A percentile compares a stretch with the other conserved stretches of the same genome.
Evolutionary conservation across 805 yeast species (phyloP).

Genomic region (Isabelozyma rhagii): DNA sequence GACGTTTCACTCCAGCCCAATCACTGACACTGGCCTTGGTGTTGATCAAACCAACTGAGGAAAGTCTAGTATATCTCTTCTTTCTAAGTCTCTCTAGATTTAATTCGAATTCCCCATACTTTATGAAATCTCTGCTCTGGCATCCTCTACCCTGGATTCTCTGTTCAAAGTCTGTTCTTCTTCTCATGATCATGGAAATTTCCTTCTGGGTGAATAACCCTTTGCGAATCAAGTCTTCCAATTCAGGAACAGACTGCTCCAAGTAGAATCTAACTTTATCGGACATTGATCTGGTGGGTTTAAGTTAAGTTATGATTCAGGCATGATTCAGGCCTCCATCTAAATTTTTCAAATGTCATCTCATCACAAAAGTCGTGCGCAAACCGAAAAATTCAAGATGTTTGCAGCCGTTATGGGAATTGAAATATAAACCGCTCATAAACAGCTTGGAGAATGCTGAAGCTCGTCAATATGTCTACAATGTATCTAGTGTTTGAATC

Average conservation of each 20-base stretch:
- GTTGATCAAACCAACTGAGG: conserved; percentile 53
- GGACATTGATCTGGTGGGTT: conserved; percentile 23
- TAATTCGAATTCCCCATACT: conserved; percentile 76
- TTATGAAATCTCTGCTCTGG: conserved; percentile 69
- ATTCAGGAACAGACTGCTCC: conserved; percentile 81
- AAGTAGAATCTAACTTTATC: conserved; percentile 49
- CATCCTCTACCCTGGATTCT: conserved; percentile 81
- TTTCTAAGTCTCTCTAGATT: conserved; percentile 74
- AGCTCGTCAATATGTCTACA: no score
- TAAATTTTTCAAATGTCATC: no score
- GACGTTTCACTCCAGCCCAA: conserved; percentile 82
- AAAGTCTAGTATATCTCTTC: conserved; percentile 65
- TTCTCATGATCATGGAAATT: conserved; percentile 79
- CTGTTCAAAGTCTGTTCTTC: conserved; percentile 95
- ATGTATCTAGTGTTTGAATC: no score
- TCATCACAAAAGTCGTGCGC: no score
- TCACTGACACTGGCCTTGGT: conserved; percentile 69
- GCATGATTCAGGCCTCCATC: no score
- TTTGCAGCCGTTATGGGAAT: no score
- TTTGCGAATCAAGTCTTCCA: conserved; percentile 79
- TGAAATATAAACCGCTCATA: no score
- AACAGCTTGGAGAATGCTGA: no score
- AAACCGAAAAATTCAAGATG: no score
- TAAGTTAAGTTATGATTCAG: no score
- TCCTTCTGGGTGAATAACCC: conserved; percentile 83